Base-by-base conservation (phyloP, 495 filamentous ascomycete genomes). In the Penicillium parvum region DNA sequence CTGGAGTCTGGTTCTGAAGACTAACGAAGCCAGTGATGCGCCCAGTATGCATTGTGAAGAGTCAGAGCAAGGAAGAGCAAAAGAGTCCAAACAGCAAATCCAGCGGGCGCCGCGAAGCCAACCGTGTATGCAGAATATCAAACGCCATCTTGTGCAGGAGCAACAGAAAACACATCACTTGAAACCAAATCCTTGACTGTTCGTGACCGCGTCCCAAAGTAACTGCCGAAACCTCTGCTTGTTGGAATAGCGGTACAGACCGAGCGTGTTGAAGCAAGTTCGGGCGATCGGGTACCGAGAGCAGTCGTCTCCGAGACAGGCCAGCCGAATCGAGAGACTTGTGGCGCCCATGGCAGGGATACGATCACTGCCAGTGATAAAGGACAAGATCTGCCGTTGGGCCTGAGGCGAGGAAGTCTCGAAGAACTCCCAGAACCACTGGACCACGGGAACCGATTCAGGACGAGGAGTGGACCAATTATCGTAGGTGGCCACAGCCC, bases 121-220 rank as follows among this genome's bases (percentile, higher is more conserved):
- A 44, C 35, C 49, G 44, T 49, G 23, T 32, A 15, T 43, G 19
- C 21, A 43, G 40, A 45, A 25, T 18, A 28, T 21, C 32, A 48
- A 20, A 25, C 36, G 27, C 15, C 8, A 29, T 25, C 25, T 27
- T 14, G 28, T 37, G 30, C 51, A 11, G 11, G 36, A 35, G 23
- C 42, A 47, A 43, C 6, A 14, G 6, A 27, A 33, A 22, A 25
- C 35, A 22, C 23, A 21, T 55, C 50, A 96, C 65, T 91, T 96
- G 66, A 96, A 69, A 27, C 91, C 91, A 76, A 96, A 96, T 32
- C 90, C 90, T 60, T 95, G 89, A 53, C 91, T 94, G 62, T 91
- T 90, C 48, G 77, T 68, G 28, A 96, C 89, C 9, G 90, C 90
- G 54, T 78, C 76, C 88, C 90, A 96, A 17, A 96, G 71, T 73